A percentile compares a stretch with the other conserved stretches of the same genome.
phyloP scores from a whole-genome alignment of 2,329 filamentous ascomycete genomes.

The Phaeomoniella chlamydospora region DNA sequence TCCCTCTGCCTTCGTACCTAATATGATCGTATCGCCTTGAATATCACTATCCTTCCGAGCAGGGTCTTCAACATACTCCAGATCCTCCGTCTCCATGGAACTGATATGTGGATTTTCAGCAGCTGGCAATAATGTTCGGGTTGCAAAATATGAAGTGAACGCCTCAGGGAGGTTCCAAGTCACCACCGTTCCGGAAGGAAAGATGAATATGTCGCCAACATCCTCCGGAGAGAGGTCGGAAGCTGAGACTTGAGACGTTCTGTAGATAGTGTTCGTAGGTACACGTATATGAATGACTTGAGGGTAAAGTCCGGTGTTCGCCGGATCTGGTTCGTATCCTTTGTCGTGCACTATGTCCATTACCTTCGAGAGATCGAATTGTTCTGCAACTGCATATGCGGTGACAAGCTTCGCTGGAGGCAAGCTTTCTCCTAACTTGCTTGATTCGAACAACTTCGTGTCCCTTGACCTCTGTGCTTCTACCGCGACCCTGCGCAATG shows the following conservation, averaged over 20 bases:
- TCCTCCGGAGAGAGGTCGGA: conserved; percentile 25
- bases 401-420: conserved; percentile 36
- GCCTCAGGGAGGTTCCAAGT: conserved; percentile 76
- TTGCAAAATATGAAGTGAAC: conserved; percentile 54
- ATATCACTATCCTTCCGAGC: conserved; percentile 61
- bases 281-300: conserved; percentile 49
- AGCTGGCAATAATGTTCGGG: conserved; percentile 58
- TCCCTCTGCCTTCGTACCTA: conserved; percentile 56
- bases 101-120: conserved; percentile 60
- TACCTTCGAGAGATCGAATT: conserved; percentile 46
- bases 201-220: conserved; percentile 82
- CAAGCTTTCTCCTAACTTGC: conserved; percentile 16
- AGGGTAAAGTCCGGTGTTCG: conserved; percentile 45
- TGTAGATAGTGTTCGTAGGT: conserved; percentile 28
- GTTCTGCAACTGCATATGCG: conserved; percentile 54
- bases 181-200: conserved; percentile 85
- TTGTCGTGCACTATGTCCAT: conserved; percentile 40
- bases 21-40: conserved; percentile 73
- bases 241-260: conserved; percentile 24
- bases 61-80: conserved; percentile 71
- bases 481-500: conserved; percentile 69
- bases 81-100: conserved; percentile 69
- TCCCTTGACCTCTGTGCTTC: conserved; percentile 57
- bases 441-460: conserved; percentile 32
- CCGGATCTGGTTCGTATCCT: conserved; percentile 49